phyloP scores from a whole-genome alignment of 108 stramenopile species.

The Nitzschia sp. region DNA sequence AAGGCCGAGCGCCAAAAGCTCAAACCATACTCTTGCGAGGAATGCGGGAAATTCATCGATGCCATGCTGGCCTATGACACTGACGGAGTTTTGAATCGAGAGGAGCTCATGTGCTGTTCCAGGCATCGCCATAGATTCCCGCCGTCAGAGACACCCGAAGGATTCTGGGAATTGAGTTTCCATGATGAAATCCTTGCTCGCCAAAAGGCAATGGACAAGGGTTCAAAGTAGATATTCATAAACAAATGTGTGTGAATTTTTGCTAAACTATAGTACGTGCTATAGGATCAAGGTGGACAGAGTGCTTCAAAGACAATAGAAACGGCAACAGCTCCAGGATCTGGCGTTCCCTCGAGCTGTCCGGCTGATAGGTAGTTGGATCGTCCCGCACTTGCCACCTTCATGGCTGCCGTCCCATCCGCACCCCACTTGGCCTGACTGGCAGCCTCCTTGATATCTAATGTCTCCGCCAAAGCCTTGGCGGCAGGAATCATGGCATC shows the following conservation, averaged over 20 bases:
- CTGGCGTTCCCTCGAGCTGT: slow-evolving; percentile 84
- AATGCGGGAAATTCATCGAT: slow-evolving; percentile 31
- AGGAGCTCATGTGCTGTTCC: slow-evolving; percentile 22
- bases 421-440: slow-evolving; percentile 81
- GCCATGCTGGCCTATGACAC: slow-evolving; percentile 18
- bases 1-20: slow-evolving; percentile 23
- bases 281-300: not conserved
- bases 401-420: slow-evolving; percentile 88
- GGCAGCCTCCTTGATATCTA: slow-evolving; percentile 55
- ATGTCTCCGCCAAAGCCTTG: slow-evolving; percentile 33
- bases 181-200: slow-evolving; percentile 20
- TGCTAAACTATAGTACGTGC: not conserved
- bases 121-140: slow-evolving; percentile 30
- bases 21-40: slow-evolving; percentile 24
- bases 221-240: not conserved
- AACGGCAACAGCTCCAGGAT: slow-evolving; percentile 96
- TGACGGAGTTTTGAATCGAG: slow-evolving; percentile 18
- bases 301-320: slow-evolving; percentile 84
- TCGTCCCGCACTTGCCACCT: slow-evolving; percentile 86
- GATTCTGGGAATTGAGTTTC: slow-evolving; percentile 41
- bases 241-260: too few species aligned
- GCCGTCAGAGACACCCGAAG: slow-evolving; percentile 32
- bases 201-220: not conserved
- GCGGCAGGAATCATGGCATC: slow-evolving; percentile 92
- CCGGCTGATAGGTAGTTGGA: slow-evolving; percentile 92